Evolutionary conservation across 108 stramenopile species (phyloP).

Genomic region (Fragilaria radians): DNA sequence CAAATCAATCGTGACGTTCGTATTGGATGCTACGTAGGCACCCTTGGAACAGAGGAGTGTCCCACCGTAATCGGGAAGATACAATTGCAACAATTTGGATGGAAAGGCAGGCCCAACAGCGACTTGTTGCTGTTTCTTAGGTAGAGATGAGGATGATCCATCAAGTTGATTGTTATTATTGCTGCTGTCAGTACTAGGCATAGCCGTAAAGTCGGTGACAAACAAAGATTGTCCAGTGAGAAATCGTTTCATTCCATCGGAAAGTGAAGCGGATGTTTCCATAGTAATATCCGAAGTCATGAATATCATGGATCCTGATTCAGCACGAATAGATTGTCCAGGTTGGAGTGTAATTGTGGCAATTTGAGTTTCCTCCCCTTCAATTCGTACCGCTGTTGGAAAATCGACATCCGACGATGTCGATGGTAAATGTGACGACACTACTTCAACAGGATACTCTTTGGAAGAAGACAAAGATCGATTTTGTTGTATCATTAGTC

Average conservation of each 20-base stretch:
- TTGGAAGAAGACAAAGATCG: background rate
- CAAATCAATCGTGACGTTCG: slow-evolving; percentile 69
- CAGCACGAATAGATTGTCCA: slow-evolving; percentile 79
- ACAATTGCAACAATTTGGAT: slow-evolving; percentile 68
- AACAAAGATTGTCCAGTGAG: slow-evolving; percentile 86
- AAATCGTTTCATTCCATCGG: slow-evolving; percentile 47
- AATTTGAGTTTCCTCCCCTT: slow-evolving; percentile 90
- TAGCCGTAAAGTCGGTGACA: slow-evolving; percentile 63
- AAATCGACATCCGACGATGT: slow-evolving; percentile 60
- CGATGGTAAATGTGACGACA: background rate
- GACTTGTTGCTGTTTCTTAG: slow-evolving; percentile 38
- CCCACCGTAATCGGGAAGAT: slow-evolving; percentile 60
- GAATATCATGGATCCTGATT: slow-evolving; percentile 83
- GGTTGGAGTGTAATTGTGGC: slow-evolving; percentile 63
- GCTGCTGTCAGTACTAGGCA: slow-evolving; percentile 26
- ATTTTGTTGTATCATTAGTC: too few species aligned
- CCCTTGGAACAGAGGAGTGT: slow-evolving; percentile 76
- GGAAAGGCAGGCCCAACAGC: slow-evolving; percentile 84
- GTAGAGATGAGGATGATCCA: background rate
- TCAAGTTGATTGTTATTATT: background rate
- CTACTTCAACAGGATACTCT: background rate
- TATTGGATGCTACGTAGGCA: slow-evolving; percentile 75
- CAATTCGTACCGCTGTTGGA: slow-evolving; percentile 51
- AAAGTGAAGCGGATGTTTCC: slow-evolving; percentile 46
- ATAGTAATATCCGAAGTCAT: slow-evolving; percentile 69